Conservation (phyloP, 805 yeast species). For the Brettanomyces custersianus region DNA sequence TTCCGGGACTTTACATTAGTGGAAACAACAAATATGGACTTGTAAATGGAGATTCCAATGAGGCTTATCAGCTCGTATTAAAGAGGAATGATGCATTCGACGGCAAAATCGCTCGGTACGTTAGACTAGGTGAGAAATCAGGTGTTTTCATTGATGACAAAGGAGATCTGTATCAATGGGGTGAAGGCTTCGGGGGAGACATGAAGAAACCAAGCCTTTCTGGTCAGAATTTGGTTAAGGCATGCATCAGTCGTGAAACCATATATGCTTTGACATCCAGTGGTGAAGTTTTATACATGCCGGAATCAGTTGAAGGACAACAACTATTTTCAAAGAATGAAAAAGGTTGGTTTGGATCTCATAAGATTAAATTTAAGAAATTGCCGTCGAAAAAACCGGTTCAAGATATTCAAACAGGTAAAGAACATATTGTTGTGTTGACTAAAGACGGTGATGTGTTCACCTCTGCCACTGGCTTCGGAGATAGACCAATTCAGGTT, state of each 20-base stretch:
- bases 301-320: conserved; percentile 21
- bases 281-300: conserved; percentile 37
- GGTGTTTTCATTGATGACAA: conserved; percentile 53
- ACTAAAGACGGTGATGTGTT: conserved; percentile 53
- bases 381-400: conserved; percentile 13
- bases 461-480: conserved; percentile 49
- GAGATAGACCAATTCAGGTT: conserved; percentile 30
- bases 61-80: conserved; percentile 40
- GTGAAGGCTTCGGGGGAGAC: conserved; percentile 28
- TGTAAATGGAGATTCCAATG: conserved; percentile 17
- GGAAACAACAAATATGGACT: conserved; percentile 42
- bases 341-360: conserved; percentile 11
- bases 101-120: conserved; percentile 44
- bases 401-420: conserved; percentile 47
- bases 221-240: conserved; percentile 36
- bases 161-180: conserved; percentile 75
- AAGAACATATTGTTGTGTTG: conserved; percentile 57
- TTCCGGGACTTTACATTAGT: conserved; percentile 57
- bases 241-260: conserved; percentile 43
- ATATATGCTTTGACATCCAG: conserved; percentile 38
- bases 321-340: conserved; percentile 5
- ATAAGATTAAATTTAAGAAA: conserved; percentile 10
- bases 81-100: conserved; percentile 58
- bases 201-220: conserved; percentile 28
- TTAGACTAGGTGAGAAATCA: conserved; percentile 39